Evolutionary conservation across 768 basidiomycete genomes (phyloP), one percentile per base, ranked within the genome.

Genomic region (Agrocybe pediades): DNA sequence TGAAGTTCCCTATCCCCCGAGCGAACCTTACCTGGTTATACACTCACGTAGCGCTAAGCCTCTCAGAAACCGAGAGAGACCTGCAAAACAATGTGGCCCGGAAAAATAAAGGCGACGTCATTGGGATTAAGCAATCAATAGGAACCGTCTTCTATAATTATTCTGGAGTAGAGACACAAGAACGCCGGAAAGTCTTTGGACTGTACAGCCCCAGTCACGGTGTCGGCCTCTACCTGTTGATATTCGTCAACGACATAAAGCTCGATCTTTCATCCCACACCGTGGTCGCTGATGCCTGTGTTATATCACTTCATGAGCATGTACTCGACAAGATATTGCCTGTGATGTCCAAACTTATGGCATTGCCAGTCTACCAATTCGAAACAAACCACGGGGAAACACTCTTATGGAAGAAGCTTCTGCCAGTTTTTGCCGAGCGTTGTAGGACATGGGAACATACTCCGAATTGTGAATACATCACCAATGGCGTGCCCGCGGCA

Each of bases 371-470:
- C 47, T 36, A 42, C 2, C 27, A 41, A 36, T 52, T 72, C 33
- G 8, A 39, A 6, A 62, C 70, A 0, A 58, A 50, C 5, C 59
- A 62, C 2, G 74, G 71, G 13, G 79, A 79, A 56, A 59, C 73
- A 24, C 56, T 56, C 21, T 73, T 71, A 1, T 86, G 83, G 85
- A 76, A 77, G 43, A 70, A 77, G 49, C 71, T 84, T 23, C 62
- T 85, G 1, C 83, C 83, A 3, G 68, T 70, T 6, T 59, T 81
- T 25, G 74, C 73, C 2, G 85, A 85, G 61, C 75, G 81, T 33
- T 83, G 82, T 53, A 75, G 81, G 21, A 72, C 67, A 0, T 85
- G 83, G 83, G 51, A 64, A 8, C 84, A 86, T 61, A 59, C 53
- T 15, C 29, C 61, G 2, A 64, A 64, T 16, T 86, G 85, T 68